A percentile compares a stretch with the other conserved stretches of the same genome.
Conservation (phyloP, 805 yeast species). For the Kuraishia capsulata region DNA sequence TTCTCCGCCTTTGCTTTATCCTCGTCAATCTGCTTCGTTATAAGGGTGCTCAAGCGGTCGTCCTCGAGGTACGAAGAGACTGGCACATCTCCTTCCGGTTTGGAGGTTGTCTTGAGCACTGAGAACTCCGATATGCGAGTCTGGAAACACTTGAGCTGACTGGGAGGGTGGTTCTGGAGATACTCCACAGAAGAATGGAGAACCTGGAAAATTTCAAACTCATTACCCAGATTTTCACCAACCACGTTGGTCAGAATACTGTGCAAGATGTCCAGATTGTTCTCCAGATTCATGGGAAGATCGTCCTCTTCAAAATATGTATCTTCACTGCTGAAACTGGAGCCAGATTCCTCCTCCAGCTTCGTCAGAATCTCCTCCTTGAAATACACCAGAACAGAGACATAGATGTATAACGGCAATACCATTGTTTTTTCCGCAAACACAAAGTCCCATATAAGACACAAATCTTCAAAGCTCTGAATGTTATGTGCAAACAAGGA, state of each 20-base stretch:
- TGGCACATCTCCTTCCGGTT: neutral
- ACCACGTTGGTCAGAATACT: conserved; percentile 17
- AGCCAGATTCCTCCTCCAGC: conserved; percentile 19
- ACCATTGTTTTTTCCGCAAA: conserved; percentile 47
- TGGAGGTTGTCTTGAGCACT: neutral
- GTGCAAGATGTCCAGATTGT: conserved; percentile 17
- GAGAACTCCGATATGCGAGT: neutral
- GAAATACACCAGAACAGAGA: conserved; percentile 37
- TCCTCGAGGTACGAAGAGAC: too few relatives aligned
- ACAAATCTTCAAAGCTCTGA: conserved; percentile 35
- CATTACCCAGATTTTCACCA: conserved; percentile 13
- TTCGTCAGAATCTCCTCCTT: conserved; percentile 32
- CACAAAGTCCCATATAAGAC: conserved; percentile 61
- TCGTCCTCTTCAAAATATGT: conserved; percentile 11
- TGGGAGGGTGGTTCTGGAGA: neutral
- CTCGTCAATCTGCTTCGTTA: neutral
- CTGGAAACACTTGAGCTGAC: neutral
- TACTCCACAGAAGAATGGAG: conserved; percentile 3
- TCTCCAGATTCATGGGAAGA: conserved; percentile 7
- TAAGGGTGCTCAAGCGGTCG: too few relatives aligned
- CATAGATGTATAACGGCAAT: conserved; percentile 52
- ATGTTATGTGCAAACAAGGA: conserved; percentile 67
- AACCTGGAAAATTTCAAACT: conserved; percentile 16
- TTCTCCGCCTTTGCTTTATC: neutral
- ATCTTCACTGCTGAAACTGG: conserved; percentile 10